phyloP scores from a whole-genome alignment of 108 stramenopile species.

The Fragilariopsis cylindrus region DNA sequence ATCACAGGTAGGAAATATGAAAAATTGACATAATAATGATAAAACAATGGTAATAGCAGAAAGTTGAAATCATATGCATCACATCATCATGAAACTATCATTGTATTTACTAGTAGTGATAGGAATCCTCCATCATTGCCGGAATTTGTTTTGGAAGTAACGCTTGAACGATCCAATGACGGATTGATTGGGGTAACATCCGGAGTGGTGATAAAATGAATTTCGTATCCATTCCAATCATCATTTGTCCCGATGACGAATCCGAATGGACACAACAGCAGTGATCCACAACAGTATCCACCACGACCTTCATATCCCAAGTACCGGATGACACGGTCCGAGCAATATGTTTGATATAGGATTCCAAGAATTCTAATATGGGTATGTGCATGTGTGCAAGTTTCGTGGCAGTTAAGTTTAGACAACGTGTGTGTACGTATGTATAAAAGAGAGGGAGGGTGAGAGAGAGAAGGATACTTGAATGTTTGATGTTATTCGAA shows the following conservation, averaged over 20 bases:
- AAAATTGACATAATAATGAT: too few species aligned
- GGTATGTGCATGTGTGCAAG: too few species aligned
- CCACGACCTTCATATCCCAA: slow-evolving; percentile 22
- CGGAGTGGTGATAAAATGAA: slow-evolving; percentile 11
- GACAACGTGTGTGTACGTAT: too few species aligned
- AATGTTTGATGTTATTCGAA: too few species aligned
- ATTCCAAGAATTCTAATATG: too few species aligned
- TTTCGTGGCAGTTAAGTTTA: too few species aligned
- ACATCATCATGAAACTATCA: background rate
- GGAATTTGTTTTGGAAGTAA: slow-evolving; percentile 13
- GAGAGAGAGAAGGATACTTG: too few species aligned
- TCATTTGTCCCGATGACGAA: slow-evolving; percentile 17
- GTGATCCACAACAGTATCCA: slow-evolving; percentile 10
- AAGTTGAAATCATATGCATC: too few species aligned
- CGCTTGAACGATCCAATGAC: slow-evolving; percentile 4
- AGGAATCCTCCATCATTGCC: background rate
- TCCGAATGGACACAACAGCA: slow-evolving; percentile 5
- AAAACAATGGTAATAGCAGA: too few species aligned
- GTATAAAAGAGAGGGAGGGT: too few species aligned
- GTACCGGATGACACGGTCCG: background rate
- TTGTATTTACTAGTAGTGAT: background rate
- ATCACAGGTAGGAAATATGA: too few species aligned
- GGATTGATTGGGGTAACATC: slow-evolving; percentile 27
- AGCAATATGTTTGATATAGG: background rate
- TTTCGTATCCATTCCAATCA: slow-evolving; percentile 37